These are phyloP conservation scores for Cenchrus americanus DNA, from an alignment of 176 grass and related monocot genomes.

Conservation along the genomic window DNA sequence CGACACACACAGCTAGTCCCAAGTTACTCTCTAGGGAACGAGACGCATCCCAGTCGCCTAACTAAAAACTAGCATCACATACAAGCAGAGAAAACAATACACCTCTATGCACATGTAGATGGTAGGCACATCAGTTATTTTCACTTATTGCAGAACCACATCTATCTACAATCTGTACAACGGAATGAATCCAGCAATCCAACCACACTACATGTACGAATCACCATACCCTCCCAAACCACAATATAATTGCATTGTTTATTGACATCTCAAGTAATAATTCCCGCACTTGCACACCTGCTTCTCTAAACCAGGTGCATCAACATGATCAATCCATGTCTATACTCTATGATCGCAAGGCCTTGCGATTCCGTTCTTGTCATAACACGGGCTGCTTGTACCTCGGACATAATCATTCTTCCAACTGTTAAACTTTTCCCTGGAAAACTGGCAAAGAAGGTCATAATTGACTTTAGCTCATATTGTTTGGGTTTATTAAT, in stretches of 20 bases:
- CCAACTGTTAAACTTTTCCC: not conserved
- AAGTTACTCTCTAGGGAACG: too few relatives aligned
- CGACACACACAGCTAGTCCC: not conserved
- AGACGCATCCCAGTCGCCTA: too few relatives aligned
- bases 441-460: not conserved
- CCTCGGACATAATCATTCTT: slow-evolving; percentile 4
- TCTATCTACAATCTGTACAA: slow-evolving; percentile 54
- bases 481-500: slow-evolving; percentile 10
- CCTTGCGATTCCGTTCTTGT: slow-evolving; percentile 26
- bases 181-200: slow-evolving; percentile 12
- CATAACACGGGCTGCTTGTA: not conserved
- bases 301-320: slow-evolving; percentile 24
- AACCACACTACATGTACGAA: not conserved
- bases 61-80: not conserved
- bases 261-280: slow-evolving; percentile 47
- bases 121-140: not conserved
- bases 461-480: slow-evolving; percentile 19
- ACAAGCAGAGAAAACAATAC: not conserved
- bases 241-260: slow-evolving; percentile 22
- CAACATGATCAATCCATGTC: slow-evolving; percentile 22
- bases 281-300: slow-evolving; percentile 23
- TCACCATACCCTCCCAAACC: slow-evolving; percentile 20
- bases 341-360: slow-evolving; percentile 28
- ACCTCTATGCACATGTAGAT: not conserved
- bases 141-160: slow-evolving; percentile 26